phyloP scores from a whole-genome alignment of 768 basidiomycete genomes.

The Xerocomellus amylosporus region DNA sequence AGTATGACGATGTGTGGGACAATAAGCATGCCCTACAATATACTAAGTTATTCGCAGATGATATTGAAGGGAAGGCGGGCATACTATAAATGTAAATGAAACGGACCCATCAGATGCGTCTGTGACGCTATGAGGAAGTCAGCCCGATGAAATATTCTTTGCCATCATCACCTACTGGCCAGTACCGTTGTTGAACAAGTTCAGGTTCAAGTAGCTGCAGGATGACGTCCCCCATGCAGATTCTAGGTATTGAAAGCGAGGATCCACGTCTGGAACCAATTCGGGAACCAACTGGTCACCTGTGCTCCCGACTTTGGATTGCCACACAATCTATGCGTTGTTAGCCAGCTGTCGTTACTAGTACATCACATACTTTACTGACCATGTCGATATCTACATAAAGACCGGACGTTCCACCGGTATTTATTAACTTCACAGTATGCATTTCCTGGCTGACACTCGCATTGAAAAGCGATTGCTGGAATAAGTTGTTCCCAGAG shows the following conservation, averaged over 20 bases:
- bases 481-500: slow-evolving; percentile 31
- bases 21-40: slow-evolving; percentile 21
- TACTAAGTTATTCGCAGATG: not conserved
- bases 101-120: slow-evolving; percentile 32
- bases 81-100: slow-evolving; percentile 40
- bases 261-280: slow-evolving; percentile 34
- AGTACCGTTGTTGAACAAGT: slow-evolving; percentile 41
- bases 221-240: slow-evolving; percentile 35
- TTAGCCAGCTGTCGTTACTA: not conserved
- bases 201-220: slow-evolving; percentile 32
- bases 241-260: slow-evolving; percentile 38
- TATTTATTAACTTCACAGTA: slow-evolving; percentile 32
- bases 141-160: not conserved
- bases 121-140: slow-evolving; percentile 31
- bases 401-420: slow-evolving; percentile 29
- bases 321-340: slow-evolving; percentile 24
- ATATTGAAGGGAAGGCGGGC: slow-evolving; percentile 5
- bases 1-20: not conserved
- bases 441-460: slow-evolving; percentile 37
- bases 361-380: not conserved
- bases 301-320: slow-evolving; percentile 23
- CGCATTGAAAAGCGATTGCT: slow-evolving; percentile 38
- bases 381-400: slow-evolving; percentile 49
- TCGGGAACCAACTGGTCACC: slow-evolving; percentile 19
- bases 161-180: slow-evolving; percentile 35